Evolutionary conservation across 164 flowering plant genomes (phyloP).

Genomic region (Chimonanthus praecox): DNA sequence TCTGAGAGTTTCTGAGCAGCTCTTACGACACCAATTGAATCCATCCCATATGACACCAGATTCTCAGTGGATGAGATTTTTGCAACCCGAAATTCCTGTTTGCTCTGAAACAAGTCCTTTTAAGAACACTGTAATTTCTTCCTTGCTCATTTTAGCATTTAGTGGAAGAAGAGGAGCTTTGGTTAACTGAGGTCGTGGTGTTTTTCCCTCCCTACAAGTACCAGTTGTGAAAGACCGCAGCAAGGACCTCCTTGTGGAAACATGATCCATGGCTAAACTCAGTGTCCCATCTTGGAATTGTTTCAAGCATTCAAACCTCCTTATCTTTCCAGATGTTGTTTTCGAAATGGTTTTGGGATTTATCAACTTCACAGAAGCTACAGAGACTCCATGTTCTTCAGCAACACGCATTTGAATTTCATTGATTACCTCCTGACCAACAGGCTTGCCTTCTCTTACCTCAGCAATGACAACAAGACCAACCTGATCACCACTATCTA

Average conservation of each 20-base stretch:
- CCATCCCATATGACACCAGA: conserved; percentile 66
- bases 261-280: conserved; percentile 35
- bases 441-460: conserved; percentile 58
- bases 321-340: conserved; percentile 81
- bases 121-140: conserved; percentile 43
- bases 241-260: conserved; percentile 19
- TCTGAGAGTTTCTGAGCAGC: conserved; percentile 83
- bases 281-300: conserved; percentile 60
- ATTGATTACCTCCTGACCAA: conserved; percentile 36
- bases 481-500: conserved; percentile 63
- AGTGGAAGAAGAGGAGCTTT: conserved; percentile 14
- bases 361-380: conserved; percentile 58
- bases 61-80: conserved; percentile 54
- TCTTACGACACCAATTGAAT: conserved; percentile 82
- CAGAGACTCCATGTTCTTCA: conserved; percentile 70
- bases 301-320: conserved; percentile 71
- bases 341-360: conserved; percentile 66
- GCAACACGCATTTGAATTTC: conserved; percentile 49
- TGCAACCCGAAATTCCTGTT: conserved; percentile 40
- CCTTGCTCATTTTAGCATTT: conserved; percentile 19
- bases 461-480: conserved; percentile 81
- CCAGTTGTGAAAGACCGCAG: conserved; percentile 58
- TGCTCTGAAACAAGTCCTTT: conserved; percentile 53
- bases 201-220: conserved; percentile 46
- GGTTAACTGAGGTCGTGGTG: conserved; percentile 33